Evolutionary conservation across 257 asterid species (phyloP).

Genomic region (Ballota nigra): DNA sequence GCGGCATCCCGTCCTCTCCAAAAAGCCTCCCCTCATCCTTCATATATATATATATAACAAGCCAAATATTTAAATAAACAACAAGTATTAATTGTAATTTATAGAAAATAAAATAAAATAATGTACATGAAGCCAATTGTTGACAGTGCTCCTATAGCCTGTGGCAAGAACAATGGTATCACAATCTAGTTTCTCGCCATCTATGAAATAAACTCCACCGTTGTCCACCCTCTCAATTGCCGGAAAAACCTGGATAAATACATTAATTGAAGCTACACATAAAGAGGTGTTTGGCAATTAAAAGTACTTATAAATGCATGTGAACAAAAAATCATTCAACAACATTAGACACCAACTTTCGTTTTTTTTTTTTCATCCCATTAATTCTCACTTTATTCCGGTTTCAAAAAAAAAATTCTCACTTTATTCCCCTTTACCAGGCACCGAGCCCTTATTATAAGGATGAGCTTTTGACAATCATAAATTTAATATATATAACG

Average conservation of each 20-base stretch:
- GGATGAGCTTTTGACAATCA: too few species aligned
- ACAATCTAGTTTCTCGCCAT: slow-evolving; percentile 23
- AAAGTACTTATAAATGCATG: too few species aligned
- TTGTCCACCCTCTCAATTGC: slow-evolving; percentile 27
- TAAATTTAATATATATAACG: too few species aligned
- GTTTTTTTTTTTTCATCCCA: not conserved
- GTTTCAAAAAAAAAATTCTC: too few species aligned
- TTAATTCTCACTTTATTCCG: too few species aligned
- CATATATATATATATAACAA: not conserved
- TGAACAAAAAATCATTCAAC: too few species aligned
- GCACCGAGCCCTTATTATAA: not conserved
- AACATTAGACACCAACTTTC: not conserved
- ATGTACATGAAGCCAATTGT: slow-evolving; percentile 44
- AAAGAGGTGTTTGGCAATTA: not conserved
- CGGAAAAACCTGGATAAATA: slow-evolving; percentile 42
- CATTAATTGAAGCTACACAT: not conserved
- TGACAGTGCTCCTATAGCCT: slow-evolving; percentile 50
- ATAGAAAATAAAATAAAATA: too few species aligned
- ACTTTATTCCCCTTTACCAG: not conserved
- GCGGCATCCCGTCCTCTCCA: slow-evolving; percentile 52
- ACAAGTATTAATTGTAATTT: too few species aligned
- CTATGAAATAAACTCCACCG: slow-evolving; percentile 22
- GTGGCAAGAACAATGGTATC: slow-evolving; percentile 59
- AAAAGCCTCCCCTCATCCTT: slow-evolving; percentile 48
- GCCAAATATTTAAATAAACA: too few species aligned